Conservation (phyloP, 1,284 basidiomycete species). For the Tausonia pullulans region DNA sequence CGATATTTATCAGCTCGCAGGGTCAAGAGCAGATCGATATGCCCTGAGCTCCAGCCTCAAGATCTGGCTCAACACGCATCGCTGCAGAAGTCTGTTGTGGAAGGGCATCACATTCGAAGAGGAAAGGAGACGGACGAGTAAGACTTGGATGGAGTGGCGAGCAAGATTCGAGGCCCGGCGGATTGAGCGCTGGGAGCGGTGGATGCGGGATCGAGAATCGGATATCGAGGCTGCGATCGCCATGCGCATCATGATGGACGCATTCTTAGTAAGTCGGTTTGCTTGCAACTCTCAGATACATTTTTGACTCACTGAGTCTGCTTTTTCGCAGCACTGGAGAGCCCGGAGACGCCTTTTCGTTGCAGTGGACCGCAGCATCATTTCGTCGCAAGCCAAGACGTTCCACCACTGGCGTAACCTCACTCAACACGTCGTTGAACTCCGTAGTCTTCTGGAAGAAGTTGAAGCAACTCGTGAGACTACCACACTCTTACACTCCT, state of each 20-base stretch:
- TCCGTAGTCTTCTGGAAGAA: background rate
- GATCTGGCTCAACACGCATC: background rate
- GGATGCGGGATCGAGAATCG: background rate
- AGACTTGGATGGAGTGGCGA: slow-evolving; percentile 11
- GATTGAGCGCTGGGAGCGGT: slow-evolving; percentile 2
- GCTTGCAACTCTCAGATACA: too few species aligned
- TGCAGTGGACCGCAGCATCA: background rate
- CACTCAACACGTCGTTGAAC: background rate
- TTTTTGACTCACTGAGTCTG: too few species aligned
- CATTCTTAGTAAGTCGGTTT: background rate
- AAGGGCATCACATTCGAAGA: background rate
- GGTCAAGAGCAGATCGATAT: background rate
- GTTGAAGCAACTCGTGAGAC: too few species aligned
- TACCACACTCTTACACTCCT: too few species aligned
- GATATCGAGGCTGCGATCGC: background rate
- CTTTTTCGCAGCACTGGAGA: background rate
- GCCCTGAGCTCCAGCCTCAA: background rate
- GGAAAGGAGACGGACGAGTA: background rate
- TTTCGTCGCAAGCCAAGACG: too few species aligned
- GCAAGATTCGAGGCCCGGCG: slow-evolving; percentile 5
- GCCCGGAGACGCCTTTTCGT: background rate
- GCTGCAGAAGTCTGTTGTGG: background rate
- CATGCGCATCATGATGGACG: background rate
- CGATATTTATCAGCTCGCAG: background rate
- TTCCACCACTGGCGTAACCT: background rate